Evolutionary conservation across 768 basidiomycete genomes (phyloP).

Genomic region (Mycena alexandri): DNA sequence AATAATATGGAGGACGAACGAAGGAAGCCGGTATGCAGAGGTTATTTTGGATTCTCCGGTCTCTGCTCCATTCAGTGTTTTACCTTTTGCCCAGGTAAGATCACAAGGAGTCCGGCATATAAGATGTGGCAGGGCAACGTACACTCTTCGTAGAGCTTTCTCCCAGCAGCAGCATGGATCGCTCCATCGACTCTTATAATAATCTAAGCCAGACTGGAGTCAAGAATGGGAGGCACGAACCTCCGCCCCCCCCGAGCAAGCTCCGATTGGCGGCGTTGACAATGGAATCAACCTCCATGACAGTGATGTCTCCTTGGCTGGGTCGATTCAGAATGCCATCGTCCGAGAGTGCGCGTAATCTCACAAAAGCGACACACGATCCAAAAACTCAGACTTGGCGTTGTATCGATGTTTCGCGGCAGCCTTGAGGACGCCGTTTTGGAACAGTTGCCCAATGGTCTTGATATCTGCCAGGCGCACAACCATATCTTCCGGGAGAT

Average conservation of each 20-base stretch:
- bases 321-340: slow-evolving; percentile 13
- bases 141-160: slow-evolving; percentile 78
- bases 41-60: slow-evolving; percentile 87
- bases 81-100: slow-evolving; percentile 56
- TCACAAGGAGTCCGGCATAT: not conserved
- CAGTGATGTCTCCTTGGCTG: slow-evolving; percentile 87
- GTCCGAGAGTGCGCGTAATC: slow-evolving; percentile 41
- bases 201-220: slow-evolving; percentile 13
- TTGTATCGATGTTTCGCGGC: slow-evolving; percentile 50
- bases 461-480: slow-evolving; percentile 62
- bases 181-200: slow-evolving; percentile 77
- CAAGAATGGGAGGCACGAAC: slow-evolving; percentile 48
- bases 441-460: slow-evolving; percentile 69
- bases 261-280: slow-evolving; percentile 87
- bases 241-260: slow-evolving; percentile 83
- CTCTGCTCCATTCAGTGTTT: slow-evolving; percentile 72
- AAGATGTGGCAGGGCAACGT: slow-evolving; percentile 38
- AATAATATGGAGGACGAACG: slow-evolving; percentile 60
- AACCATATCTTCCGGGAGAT: slow-evolving; percentile 40
- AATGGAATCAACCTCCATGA: slow-evolving; percentile 75
- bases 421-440: slow-evolving; percentile 52
- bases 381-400: slow-evolving; percentile 55
- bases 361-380: slow-evolving; percentile 78
- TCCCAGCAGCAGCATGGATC: slow-evolving; percentile 83
- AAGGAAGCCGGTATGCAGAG: slow-evolving; percentile 78